These are phyloP conservation scores for Aspergillus glaucus DNA, from an alignment of 2,329 filamentous ascomycete genomes.

Conservation along the genomic window DNA sequence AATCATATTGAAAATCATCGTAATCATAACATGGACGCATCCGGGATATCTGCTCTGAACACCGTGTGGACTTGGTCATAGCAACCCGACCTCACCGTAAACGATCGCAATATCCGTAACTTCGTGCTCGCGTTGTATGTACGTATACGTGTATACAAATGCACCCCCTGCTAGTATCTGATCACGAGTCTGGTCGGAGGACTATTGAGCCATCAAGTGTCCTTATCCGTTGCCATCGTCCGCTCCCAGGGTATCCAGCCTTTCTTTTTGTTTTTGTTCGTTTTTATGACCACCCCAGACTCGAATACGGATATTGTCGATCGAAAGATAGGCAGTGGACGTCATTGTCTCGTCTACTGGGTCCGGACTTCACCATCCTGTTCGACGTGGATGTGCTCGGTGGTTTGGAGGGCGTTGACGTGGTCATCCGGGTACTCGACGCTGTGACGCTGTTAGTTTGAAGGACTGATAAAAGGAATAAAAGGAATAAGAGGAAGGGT, in stretches of 20 bases:
- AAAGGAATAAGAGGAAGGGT: not conserved
- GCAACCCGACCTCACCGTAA: too few species aligned
- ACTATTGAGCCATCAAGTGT: not conserved
- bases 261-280: too few species aligned
- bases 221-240: not conserved
- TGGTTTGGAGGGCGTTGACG: constrained; percentile 58
- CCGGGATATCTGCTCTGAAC: too few species aligned
- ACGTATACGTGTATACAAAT: not conserved
- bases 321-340: not conserved
- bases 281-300: too few species aligned
- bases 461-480: not conserved
- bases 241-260: not conserved
- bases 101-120: not conserved
- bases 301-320: not conserved
- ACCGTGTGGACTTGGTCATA: too few species aligned
- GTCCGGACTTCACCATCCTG: constrained; percentile 62
- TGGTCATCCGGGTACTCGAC: constrained; percentile 65
- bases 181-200: not conserved
- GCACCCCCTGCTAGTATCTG: not conserved
- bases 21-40: too few species aligned
- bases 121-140: not conserved
- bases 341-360: constrained; percentile 48
- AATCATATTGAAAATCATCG: too few species aligned
- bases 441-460: constrained; percentile 41
- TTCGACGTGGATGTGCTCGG: constrained; percentile 76